Evolutionary conservation across 176 grass and related monocot species (phyloP).

Genomic region (Thinopyrum elongatum): DNA sequence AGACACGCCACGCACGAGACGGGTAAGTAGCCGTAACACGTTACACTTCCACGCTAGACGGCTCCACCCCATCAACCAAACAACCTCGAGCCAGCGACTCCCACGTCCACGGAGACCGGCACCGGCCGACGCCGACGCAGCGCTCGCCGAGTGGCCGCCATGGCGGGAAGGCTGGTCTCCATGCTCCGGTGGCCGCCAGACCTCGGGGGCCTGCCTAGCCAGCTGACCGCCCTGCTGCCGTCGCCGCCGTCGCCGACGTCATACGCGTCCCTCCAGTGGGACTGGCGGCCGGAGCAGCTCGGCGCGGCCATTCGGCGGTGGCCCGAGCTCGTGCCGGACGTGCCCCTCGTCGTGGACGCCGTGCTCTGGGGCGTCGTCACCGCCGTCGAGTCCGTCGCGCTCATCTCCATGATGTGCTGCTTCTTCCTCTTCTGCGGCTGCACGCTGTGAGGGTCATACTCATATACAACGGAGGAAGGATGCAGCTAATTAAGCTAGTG

Average conservation of each 20-base stretch:
- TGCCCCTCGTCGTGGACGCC: constrained; percentile 46
- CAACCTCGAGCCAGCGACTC: constrained; percentile 3
- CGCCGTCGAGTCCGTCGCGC: constrained; percentile 71
- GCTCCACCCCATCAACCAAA: background rate
- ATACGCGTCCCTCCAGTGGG: constrained; percentile 23
- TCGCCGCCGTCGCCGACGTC: constrained; percentile 1
- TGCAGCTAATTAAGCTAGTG: background rate
- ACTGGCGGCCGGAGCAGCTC: constrained; percentile 29
- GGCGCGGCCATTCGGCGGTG: constrained; percentile 42
- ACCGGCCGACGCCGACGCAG: constrained; percentile 23
- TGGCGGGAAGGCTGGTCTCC: constrained; percentile 57
- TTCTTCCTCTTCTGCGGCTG: constrained; percentile 93
- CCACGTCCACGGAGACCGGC: background rate
- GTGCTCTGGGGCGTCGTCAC: constrained; percentile 68
- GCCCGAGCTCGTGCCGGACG: constrained; percentile 48
- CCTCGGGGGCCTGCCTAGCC: constrained; percentile 48
- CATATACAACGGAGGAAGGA: background rate
- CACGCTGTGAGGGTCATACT: constrained; percentile 21
- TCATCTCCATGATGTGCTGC: constrained; percentile 72
- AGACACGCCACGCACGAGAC: background rate
- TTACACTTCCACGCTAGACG: background rate
- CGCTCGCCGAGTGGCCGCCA: background rate
- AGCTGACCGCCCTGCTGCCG: constrained; percentile 39
- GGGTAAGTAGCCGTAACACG: constrained; percentile 9
- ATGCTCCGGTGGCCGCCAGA: constrained; percentile 60